These are phyloP conservation scores for Whalleya microplaca DNA, from an alignment of 2,329 filamentous ascomycete species.

Conservation along the genomic window DNA sequence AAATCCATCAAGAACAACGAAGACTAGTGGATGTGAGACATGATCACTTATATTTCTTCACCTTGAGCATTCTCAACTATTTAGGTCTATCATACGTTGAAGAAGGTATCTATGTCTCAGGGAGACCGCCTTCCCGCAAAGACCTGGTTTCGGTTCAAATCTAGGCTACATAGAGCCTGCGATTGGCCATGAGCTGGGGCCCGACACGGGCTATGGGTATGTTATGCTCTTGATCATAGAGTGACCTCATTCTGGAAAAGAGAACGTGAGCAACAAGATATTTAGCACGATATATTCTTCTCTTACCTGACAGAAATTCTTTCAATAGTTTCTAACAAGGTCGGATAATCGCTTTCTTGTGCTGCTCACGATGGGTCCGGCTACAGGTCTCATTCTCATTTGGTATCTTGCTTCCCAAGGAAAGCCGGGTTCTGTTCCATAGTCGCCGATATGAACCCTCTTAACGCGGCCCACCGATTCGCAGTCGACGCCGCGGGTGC, in stretches of 20 bases:
- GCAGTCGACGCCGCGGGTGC: slow-evolving; percentile 45
- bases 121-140: no score
- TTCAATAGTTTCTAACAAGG: background rate
- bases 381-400: slow-evolving; percentile 19
- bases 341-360: background rate
- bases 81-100: no score
- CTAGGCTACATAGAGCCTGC: no score
- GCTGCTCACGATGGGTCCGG: background rate
- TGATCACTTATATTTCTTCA: background rate
- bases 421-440: slow-evolving; percentile 90
- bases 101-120: no score
- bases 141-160: no score
- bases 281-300: no score
- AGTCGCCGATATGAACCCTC: slow-evolving; percentile 81
- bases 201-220: background rate
- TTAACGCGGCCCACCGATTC: slow-evolving; percentile 78
- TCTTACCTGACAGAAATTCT: no score
- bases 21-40: background rate
- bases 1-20: background rate
- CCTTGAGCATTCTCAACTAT: no score
- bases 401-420: slow-evolving; percentile 36
- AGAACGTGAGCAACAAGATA: background rate
- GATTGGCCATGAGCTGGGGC: no score
- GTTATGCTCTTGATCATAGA: background rate
- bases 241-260: no score